These are phyloP conservation scores for Suillus cothurnatus DNA, from an alignment of 768 basidiomycete genomes.

Conservation along the genomic window DNA sequence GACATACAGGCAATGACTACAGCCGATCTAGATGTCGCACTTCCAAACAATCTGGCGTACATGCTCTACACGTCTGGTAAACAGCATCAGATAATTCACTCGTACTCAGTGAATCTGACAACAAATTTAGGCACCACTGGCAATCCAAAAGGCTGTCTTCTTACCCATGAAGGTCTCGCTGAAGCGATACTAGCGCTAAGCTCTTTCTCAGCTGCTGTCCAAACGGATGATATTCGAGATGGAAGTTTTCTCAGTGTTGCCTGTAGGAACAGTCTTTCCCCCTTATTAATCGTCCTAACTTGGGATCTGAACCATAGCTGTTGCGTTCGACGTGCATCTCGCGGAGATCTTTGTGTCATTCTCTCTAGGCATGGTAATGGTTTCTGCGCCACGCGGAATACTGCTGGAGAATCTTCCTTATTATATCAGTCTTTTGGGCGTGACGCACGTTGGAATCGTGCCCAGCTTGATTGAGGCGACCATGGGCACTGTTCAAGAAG, in stretches of 20 bases:
- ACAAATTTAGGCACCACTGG: conserved; percentile 46
- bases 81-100: neutral
- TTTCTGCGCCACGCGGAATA: conserved; percentile 42
- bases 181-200: conserved; percentile 34
- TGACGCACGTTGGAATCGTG: conserved; percentile 54
- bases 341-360: conserved; percentile 45
- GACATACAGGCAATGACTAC: conserved; percentile 32
- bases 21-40: conserved; percentile 32
- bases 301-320: conserved; percentile 35
- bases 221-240: conserved; percentile 26
- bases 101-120: neutral
- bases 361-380: conserved; percentile 46
- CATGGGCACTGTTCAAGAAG: conserved; percentile 32
- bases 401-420: conserved; percentile 45
- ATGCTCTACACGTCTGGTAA: conserved; percentile 54
- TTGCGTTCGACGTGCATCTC: conserved; percentile 55
- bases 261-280: conserved; percentile 34
- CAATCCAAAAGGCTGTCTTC: conserved; percentile 52
- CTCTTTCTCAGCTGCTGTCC: conserved; percentile 23
- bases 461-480: conserved; percentile 56
- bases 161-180: conserved; percentile 38
- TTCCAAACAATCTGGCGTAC: conserved; percentile 40
- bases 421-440: conserved; percentile 40
- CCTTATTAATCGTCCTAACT: conserved; percentile 8
- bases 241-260: conserved; percentile 44